Evolutionary conservation across 306 rosid genomes (phyloP).

Genomic region (Heteromeles arbutifolia): DNA sequence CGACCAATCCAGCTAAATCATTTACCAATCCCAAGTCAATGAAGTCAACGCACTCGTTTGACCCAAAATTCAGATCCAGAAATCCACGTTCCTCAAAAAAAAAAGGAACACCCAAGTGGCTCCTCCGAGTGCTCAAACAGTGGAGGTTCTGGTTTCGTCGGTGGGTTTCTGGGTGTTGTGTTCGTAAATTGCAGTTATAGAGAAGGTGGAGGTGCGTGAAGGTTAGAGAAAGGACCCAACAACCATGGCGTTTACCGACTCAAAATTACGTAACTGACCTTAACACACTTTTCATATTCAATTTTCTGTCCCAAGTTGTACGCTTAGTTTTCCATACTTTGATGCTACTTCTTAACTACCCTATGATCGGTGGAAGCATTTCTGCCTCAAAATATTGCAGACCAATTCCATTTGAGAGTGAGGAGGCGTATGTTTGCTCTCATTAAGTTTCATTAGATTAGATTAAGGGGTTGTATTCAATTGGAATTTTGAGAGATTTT

Average conservation of each 20-base stretch:
- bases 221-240: not conserved
- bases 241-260: not conserved
- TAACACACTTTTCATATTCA: not conserved
- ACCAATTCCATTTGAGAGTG: not conserved
- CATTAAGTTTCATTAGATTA: too few relatives aligned
- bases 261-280: slow-evolving; percentile 7
- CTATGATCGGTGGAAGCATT: not conserved
- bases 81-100: not conserved
- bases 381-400: not conserved
- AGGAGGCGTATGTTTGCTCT: too few relatives aligned
- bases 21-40: slow-evolving; percentile 24
- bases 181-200: not conserved
- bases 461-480: too few relatives aligned
- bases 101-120: not conserved
- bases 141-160: not conserved
- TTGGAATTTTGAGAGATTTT: too few relatives aligned
- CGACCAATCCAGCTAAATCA: slow-evolving; percentile 23
- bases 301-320: not conserved
- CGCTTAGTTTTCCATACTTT: not conserved
- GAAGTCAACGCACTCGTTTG: slow-evolving; percentile 1
- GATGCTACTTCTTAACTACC: slow-evolving; percentile 10
- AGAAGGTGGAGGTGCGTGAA: not conserved
- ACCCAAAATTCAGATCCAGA: slow-evolving; percentile 18
- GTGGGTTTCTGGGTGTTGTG: not conserved
- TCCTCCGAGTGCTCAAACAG: not conserved